Conservation (phyloP, 768 basidiomycete species). For the Cyclocybe aegerita region DNA sequence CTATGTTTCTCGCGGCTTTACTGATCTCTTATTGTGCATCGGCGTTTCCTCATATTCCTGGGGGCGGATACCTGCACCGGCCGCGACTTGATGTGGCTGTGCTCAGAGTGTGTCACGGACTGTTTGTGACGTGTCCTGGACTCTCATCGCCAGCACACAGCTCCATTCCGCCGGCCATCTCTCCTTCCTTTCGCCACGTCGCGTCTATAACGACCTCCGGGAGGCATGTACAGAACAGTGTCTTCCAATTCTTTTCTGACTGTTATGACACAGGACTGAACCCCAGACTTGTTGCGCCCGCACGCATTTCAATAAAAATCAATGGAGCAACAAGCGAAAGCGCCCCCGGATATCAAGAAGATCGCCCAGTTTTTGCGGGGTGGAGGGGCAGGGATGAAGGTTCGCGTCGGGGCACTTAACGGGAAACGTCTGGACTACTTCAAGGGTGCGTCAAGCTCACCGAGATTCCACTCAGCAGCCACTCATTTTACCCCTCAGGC, state of each 20-base stretch:
- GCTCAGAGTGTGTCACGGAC: background rate
- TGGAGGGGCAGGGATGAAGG: conserved; percentile 84
- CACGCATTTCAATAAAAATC: conserved; percentile 2
- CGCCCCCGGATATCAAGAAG: conserved; percentile 76
- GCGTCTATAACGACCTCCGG: background rate
- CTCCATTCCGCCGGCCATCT: conserved; percentile 1
- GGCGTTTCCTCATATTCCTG: background rate
- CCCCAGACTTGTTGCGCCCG: background rate
- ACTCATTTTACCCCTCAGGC: conserved; percentile 46
- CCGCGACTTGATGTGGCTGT: conserved; percentile 2
- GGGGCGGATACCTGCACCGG: background rate
- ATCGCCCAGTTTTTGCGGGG: conserved; percentile 87
- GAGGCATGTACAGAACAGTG: background rate
- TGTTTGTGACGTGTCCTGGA: conserved; percentile 18
- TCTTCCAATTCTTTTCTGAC: too few species aligned
- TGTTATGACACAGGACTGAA: background rate
- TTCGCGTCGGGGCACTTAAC: conserved; percentile 85
- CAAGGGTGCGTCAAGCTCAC: conserved; percentile 64
- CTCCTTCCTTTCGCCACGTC: background rate
- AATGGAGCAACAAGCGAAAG: conserved; percentile 77
- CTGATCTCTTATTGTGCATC: too few species aligned
- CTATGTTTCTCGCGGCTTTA: too few species aligned
- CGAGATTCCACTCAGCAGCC: background rate
- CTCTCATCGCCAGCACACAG: conserved; percentile 20
- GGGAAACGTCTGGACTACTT: conserved; percentile 98